Base-by-base conservation (phyloP, 176 grass and related monocot species). In the Ampelocalamus luodianensis region DNA sequence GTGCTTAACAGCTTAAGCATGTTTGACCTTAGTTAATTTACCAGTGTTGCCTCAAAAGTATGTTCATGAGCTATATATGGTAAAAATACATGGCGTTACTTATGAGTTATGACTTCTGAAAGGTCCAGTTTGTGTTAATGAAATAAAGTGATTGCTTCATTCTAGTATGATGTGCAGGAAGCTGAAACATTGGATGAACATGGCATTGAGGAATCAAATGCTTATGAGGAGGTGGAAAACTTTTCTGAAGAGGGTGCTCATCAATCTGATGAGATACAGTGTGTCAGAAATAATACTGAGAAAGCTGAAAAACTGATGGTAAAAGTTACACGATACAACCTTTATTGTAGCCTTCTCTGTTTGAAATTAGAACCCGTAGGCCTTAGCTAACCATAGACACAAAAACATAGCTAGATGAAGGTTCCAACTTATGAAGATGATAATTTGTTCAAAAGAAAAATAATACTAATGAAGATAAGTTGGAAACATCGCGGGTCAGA, bases 241-340 rank as follows among this genome's bases (percentile, higher is more conserved):
- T 65, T 42, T 48, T 13, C 58, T n/a, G 37, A 83, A 82, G 88
- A 86, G 37, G 24, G 0, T n/a, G 43, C 84, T 60, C 48, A 79
- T 61, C 79, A 50, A 73, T 37, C 50, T 79, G 75, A 60, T 16
- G 85, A 80, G 53, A 82, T 79, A 53, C 73, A 76, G 50, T 80
- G 50, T 80, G 70, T 68, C 68, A 75, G 42, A 84, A 80, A 84
- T 55, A 58, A 26, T 27, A 43, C 69, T 27, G 76, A 83, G 53
- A 23, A 63, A 34, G 76, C 81, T 70, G 85, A 73, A 84, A 79
- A 79, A 80, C 48, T 91, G 36, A 87, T 83, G 85, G 89, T 91
- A 87, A 79, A 78, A 48, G 50, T 69, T 49, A 49, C 42, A 56
- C 9, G 16, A 36, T 66, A 77, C 9, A 66, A 43, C 24, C 10